Percentiles rank a stretch among this genome's conserved stretches.
These are phyloP conservation scores for Mycena metata DNA, from an alignment of 768 basidiomycete species.

Conservation along the genomic window DNA sequence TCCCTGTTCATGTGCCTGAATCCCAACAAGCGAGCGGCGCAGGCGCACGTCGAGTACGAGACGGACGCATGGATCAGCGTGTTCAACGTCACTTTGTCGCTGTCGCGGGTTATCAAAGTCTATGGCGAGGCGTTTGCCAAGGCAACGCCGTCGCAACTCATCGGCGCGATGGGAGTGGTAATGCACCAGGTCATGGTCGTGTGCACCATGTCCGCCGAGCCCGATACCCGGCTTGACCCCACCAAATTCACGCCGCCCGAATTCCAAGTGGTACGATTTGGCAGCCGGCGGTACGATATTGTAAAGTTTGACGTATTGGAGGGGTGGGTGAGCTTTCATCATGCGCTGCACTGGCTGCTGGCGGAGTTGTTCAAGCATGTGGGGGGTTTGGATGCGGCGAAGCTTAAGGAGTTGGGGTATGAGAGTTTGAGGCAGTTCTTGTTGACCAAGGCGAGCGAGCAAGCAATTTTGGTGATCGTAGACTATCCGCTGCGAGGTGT, in stretches of 20 bases:
- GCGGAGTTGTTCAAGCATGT: constrained; percentile 91
- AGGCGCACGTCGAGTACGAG: constrained; percentile 94
- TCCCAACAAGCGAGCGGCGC: constrained; percentile 85
- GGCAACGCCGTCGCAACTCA: constrained; percentile 69
- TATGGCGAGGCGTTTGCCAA: constrained; percentile 88
- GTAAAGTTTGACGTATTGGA: constrained; percentile 85
- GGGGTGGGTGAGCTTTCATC: constrained; percentile 93
- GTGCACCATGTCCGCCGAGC: constrained; percentile 73
- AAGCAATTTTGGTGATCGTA: constrained; percentile 79
- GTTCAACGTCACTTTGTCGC: constrained; percentile 93
- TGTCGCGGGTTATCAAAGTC: constrained; percentile 90
- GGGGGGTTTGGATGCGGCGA: constrained; percentile 70
- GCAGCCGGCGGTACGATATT: constrained; percentile 68
- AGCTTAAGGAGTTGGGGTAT: constrained; percentile 65
- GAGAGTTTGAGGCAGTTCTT: constrained; percentile 73
- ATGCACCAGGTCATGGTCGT: constrained; percentile 80
- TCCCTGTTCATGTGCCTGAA: constrained; percentile 95
- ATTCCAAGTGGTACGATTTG: constrained; percentile 79
- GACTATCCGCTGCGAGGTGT: constrained; percentile 92
- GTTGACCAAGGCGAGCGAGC: constrained; percentile 71
- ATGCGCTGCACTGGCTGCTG: constrained; percentile 91
- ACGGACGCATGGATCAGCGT: constrained; percentile 97
- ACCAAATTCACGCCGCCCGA: constrained; percentile 71
- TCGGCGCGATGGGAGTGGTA: constrained; percentile 76
- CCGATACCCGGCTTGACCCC: constrained; percentile 63